Base-by-base conservation (phyloP, 169 alveolate genomes). In the Cryptosporidium andersoni region DNA sequence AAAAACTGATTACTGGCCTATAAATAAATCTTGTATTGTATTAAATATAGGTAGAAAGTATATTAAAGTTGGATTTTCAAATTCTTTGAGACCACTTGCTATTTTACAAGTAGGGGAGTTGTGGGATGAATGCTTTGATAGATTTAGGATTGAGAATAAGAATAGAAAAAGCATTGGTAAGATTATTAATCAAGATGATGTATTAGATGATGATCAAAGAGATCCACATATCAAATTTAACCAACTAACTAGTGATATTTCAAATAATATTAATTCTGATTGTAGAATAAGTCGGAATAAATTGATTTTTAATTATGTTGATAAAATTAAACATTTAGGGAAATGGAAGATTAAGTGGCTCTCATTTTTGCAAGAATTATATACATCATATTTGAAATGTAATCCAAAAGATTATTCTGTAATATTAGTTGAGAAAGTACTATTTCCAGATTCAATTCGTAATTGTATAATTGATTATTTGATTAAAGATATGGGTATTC, bases 371-470 rank as follows among this genome's bases (percentile, higher is more conserved):
- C 67, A 68, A 7, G 60, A 53, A n/a, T 14, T 74, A 6, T 74
- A 74, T 45, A 74, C 67, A 14, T 66, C 55, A 3, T 53, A 74
- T 47, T 43, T 74, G 11, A 60, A 43, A 51, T 74, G 68, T 36
- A 74, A 74, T 60, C 67, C 85, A 7, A 74, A 60, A 63, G 85
- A 74, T 34, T 74, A 56, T 43, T 68, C 85, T n/a, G 68, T 74
- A 45, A 34, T 74, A 62, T 49, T 74, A 25, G 6, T 74, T 5
- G 85, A 74, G 39, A 74, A 68, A 9, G 58, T 68, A 34, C 60
- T 74, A 25, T 74, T 74, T 74, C 85, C 85, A 49, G 60, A 34
- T 34, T 58, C 55, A 2, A 52, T 74, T 12, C 60, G 74, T 4
- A 47, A 34, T 1, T 74, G 36, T 74, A 58, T 74, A n/a, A 47